Conservation (phyloP, 129 eudicot species). For the Silybum marianum region DNA sequence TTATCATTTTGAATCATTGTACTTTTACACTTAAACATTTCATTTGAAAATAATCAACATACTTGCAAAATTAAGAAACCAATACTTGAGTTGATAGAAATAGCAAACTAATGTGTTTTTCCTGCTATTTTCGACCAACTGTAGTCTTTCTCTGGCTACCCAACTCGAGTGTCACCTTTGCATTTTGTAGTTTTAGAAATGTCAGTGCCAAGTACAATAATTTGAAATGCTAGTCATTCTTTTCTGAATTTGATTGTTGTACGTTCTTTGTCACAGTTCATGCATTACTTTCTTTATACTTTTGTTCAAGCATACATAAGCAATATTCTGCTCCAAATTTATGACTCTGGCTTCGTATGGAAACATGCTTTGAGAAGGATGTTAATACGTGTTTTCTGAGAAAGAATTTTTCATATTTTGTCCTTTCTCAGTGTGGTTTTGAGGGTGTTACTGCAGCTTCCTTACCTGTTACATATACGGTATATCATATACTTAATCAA, state of each 20-base stretch:
- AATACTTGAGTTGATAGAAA: not conserved
- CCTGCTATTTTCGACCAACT: not conserved
- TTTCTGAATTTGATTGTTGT: too few species aligned
- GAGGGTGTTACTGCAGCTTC: conserved; percentile 9
- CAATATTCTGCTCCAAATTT: not conserved
- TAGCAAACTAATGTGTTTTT: not conserved
- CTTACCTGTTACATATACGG: not conserved
- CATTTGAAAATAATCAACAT: not conserved
- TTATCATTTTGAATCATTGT: too few species aligned
- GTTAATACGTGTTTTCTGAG: not conserved
- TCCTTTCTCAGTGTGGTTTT: not conserved
- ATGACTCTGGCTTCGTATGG: not conserved
- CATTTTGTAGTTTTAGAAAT: not conserved
- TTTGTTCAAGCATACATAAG: conserved; percentile 3
- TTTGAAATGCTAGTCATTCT: not conserved
- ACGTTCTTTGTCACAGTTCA: too few species aligned
- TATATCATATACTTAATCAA: not conserved
- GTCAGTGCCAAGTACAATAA: not conserved
- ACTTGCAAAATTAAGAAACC: not conserved
- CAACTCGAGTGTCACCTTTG: not conserved
- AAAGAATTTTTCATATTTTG: not conserved
- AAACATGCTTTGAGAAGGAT: not conserved
- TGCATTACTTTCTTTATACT: not conserved
- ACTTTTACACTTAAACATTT: not conserved
- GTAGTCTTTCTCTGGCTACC: not conserved